Base-by-base conservation (phyloP, 331 rosid species). In the Prunus yedoensis region DNA sequence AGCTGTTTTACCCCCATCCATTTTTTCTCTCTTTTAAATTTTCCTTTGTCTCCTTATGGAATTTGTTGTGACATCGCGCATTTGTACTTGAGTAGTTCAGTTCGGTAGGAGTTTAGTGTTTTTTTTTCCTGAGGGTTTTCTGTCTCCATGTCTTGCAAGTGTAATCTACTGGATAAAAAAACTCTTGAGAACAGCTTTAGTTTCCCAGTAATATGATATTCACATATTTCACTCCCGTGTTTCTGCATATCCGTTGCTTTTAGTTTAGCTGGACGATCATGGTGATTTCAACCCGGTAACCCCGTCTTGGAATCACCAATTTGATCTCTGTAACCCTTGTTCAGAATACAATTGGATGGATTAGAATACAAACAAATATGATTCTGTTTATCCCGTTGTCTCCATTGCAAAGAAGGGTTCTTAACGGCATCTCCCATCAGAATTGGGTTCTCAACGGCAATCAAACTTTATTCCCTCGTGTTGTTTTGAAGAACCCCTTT, bases 121-220 rank as follows among this genome's bases (percentile, higher is more conserved):
- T 79, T 64, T 51, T 35, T 35, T 35, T 16, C 27, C 10, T 45
- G 71, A 65, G 18, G 71, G 59, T 30, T 77, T 80, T 85, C 49
- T 62, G 74, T 71, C 70, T 65, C 65, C 80, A 69, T 77, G 75
- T 70, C 84, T 78, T 87, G 85, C 87, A 89, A 89, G 83, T 93
- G 97, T 91, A 91, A 85, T 82, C 85, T 81, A 86, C 73, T 75
- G 83, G 83, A 80, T 83, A 21, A 62, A 75, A 69, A 62, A 47
- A 61, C 82, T 83, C 77, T 16, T 16, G 77, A 81, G 70, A 79
- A 78, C 82, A 76, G 41, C 66, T 32, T 74, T 64, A 60, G 74
- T 77, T 79, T 76, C 82, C 32, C 64, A 62, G 73, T 57, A 43
- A 82, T 76, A 57, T 82, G 67, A 63, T 79, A 53, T 63, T 68